Conservation (phyloP, 176 grass and related monocot genomes). For the Tillandsia leiboldiana region DNA sequence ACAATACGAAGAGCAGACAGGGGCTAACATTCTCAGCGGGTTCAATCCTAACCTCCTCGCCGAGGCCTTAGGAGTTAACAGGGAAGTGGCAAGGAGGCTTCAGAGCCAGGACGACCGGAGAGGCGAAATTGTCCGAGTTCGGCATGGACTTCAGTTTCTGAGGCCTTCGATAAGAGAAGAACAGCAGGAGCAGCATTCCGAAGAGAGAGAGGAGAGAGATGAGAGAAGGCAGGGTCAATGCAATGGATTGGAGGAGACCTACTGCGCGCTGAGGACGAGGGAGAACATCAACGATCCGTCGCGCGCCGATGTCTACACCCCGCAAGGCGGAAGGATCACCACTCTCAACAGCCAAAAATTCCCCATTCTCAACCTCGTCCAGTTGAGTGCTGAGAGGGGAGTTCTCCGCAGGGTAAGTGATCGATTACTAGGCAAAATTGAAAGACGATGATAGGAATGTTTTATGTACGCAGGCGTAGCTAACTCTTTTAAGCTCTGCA, state of each 20-base stretch:
- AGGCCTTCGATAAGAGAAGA: conserved; percentile 8
- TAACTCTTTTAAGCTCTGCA: neutral
- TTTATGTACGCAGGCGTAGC: neutral
- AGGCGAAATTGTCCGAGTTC: conserved; percentile 34
- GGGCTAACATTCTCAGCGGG: conserved; percentile 20
- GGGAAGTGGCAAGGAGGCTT: conserved; percentile 11
- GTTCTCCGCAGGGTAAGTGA: conserved; percentile 20
- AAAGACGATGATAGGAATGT: neutral
- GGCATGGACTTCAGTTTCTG: conserved; percentile 4
- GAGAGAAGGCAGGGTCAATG: too few relatives aligned
- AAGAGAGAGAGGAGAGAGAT: neutral
- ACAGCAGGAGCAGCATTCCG: neutral
- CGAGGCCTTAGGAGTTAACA: conserved; percentile 22
- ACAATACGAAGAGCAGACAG: neutral
- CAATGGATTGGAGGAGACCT: conserved; percentile 33
- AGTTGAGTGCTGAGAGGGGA: conserved; percentile 31
- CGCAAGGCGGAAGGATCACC: conserved; percentile 20
- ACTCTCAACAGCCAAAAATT: conserved; percentile 32
- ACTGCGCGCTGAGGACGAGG: conserved; percentile 19
- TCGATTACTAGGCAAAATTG: too few relatives aligned
- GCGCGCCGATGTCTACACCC: conserved; percentile 27
- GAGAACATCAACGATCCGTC: conserved; percentile 28
- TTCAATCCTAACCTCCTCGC: conserved; percentile 27
- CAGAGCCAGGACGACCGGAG: conserved; percentile 26
- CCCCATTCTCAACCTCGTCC: conserved; percentile 22